Evolutionary conservation across 31 red algal species (phyloP), one percentile per base, ranked within the genome.

Genomic region (Odonthalia washingtoniensis): DNA sequence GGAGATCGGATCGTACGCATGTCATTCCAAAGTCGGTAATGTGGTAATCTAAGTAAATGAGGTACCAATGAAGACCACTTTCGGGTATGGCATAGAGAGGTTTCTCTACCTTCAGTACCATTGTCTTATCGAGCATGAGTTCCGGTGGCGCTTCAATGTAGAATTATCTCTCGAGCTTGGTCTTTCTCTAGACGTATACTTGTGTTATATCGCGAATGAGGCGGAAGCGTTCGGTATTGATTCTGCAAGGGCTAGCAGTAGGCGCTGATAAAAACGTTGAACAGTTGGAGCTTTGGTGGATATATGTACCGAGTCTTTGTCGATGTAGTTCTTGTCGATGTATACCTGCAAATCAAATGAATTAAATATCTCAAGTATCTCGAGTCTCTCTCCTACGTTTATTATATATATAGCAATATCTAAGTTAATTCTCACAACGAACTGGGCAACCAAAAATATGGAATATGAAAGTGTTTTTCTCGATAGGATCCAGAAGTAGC

Each of bases 51-150:
- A n/a, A 28, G 4, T 57, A 80, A 31, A 44, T 80, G 26, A 60
- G 40, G 45, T 45, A 53, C 45, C 40, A 80, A n/a, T n/a, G n/a
- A n/a, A n/a, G n/a, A n/a, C n/a, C n/a, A n/a, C n/a, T n/a, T n/a
- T n/a, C n/a, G n/a, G 39, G 76, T 53, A 80, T 80, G 27, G 26
- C 42, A 44, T 80, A 80, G 38, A 57, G 41, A 3, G 76, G 62
- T 62, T 70, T 70, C 3, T 70, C 16, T 5, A 70, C 65, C 80
- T 41, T 3, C 28, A 70, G 80, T 3, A 70, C 39, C 24, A 70
- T 27, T 31, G 38, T 57, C 2, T 4, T 38, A 39, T 18, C 4
- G n/a, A 72, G 42, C 32, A 3, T 42, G 61, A 83, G 67, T 42
- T 83, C 80, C 2, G 21, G n/a, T 6, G 80, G 63, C 67, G 63